Base-by-base conservation (phyloP, 2,329 filamentous ascomycete genomes). In the Aspergillus japonicus region DNA sequence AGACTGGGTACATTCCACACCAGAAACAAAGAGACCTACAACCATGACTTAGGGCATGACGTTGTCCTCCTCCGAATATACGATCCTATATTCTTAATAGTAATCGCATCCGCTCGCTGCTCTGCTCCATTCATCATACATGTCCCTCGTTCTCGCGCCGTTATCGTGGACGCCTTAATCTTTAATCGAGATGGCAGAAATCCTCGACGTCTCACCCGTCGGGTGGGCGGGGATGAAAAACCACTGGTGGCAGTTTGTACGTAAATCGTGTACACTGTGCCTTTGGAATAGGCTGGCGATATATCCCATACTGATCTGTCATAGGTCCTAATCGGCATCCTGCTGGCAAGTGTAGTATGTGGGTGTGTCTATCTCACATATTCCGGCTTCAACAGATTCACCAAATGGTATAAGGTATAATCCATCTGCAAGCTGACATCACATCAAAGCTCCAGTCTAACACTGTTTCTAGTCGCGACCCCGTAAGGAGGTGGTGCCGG, bases 181-280 rank as follows among this genome's bases (percentile, higher is more conserved):
- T 55, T 52, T 66, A 68, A 64, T 62, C 56, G 51, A 29, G 19
- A 74, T 75, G 73, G 63, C 63, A 10, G 42, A 68, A 53, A 73
- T 74, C 29, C 67, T 74, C 29, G 33, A 66, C 12, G 68, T 71
- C 48, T 59, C 63, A 21, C 62, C 71, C 48, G 61, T 77, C n/a
- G 70, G 71, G 54, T 77, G 76, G 74, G 57, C 65, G 50, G 52
- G 64, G 12, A 75, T 78, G 72, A 74, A 66, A 54, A 56, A 65
- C 6, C 64, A 77, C 60, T 80, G 77, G 77, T 79, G 77, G 77
- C 75, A 78, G 61, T 74, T 71, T 70, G 77, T 79, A 67, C 61
- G 72, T 71, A 48, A n/a, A 11, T 26, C 33, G 6, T 21, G 49
- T 57, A 49, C 33, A 50, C 24, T 19, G 21, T 31, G 24, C 31